Evolutionary conservation across 2,329 filamentous ascomycete species (phyloP).

Genomic region (Aspergillus japonicus): DNA sequence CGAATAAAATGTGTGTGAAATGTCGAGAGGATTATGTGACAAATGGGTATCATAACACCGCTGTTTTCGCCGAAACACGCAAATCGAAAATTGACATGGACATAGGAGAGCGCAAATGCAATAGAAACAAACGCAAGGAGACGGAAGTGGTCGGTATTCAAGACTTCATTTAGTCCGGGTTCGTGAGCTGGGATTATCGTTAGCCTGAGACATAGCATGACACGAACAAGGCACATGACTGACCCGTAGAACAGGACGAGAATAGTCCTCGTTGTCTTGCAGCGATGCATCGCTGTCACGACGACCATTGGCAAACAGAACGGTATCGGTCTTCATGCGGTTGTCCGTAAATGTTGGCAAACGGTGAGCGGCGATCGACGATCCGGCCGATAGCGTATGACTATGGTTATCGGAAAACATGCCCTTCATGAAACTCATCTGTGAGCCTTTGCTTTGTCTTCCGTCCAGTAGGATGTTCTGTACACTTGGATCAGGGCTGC

Average conservation of each 20-base stretch:
- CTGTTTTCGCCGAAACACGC: conserved; percentile 32
- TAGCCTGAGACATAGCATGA: conserved; percentile 27
- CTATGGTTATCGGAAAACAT: conserved; percentile 31
- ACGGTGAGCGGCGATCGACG: conserved; percentile 23
- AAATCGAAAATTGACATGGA: conserved; percentile 30
- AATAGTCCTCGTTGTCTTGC: conserved; percentile 51
- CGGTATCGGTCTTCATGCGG: conserved; percentile 45
- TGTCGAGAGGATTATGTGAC: conserved; percentile 30
- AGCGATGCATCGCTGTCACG: conserved; percentile 47
- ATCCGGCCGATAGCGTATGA: conserved; percentile 24
- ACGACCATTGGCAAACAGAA: conserved; percentile 42
- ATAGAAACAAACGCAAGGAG: conserved; percentile 12
- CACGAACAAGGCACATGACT: conserved; percentile 17
- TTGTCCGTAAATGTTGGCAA: conserved; percentile 43
- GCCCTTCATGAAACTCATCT: conserved; percentile 36
- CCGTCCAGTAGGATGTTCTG: conserved; percentile 31
- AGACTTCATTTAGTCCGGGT: conserved; percentile 31
- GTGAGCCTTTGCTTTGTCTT: conserved; percentile 35
- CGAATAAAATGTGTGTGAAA: conserved; percentile 19
- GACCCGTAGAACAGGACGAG: conserved; percentile 45
- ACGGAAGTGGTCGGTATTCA: conserved; percentile 4
- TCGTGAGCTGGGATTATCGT: conserved; percentile 35
- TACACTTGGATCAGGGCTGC: conserved; percentile 31
- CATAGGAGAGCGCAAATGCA: conserved; percentile 19
- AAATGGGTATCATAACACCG: conserved; percentile 43